Conservation (phyloP, 257 asterid species). For the Plantago ovata region DNA sequence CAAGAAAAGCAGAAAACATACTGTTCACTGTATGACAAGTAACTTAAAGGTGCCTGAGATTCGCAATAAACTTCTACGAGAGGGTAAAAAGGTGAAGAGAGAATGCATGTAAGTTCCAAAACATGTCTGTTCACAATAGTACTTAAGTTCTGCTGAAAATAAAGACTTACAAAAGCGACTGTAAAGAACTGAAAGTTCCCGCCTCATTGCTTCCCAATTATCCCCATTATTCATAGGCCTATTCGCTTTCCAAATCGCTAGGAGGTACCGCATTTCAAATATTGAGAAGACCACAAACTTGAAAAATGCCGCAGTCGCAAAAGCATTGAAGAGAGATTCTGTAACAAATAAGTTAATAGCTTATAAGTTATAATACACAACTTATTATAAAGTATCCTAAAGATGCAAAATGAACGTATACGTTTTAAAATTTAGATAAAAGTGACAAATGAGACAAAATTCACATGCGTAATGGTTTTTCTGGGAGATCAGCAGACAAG, state of each 20-base stretch:
- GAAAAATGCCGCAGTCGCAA: conserved; percentile 98
- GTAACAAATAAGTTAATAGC: conserved; percentile 24
- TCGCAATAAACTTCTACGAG: too few species aligned
- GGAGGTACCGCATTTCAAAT: conserved; percentile 98
- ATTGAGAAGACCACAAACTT: conserved; percentile 97
- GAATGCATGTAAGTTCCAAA: too few species aligned
- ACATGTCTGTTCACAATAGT: too few species aligned
- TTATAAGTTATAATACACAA: conserved; percentile 15
- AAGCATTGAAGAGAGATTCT: conserved; percentile 96
- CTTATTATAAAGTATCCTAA: conserved; percentile 1
- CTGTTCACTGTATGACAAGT: too few species aligned
- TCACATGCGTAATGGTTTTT: too few species aligned
- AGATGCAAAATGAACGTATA: not conserved
- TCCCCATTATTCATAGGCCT: conserved; percentile 76
- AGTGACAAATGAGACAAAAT: not conserved
- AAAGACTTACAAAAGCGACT: conserved; percentile 89
- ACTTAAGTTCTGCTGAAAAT: not conserved
- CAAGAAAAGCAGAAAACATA: too few species aligned
- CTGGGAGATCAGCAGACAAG: too few species aligned
- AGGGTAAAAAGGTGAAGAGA: too few species aligned
- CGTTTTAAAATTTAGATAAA: not conserved
- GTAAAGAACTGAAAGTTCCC: conserved; percentile 90
- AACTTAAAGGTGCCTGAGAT: too few species aligned
- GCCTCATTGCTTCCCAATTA: conserved; percentile 94
- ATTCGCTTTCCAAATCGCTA: conserved; percentile 94